These are phyloP conservation scores for Steccherinum ochraceum DNA, from an alignment of 768 basidiomycete species.

Conservation along the genomic window DNA sequence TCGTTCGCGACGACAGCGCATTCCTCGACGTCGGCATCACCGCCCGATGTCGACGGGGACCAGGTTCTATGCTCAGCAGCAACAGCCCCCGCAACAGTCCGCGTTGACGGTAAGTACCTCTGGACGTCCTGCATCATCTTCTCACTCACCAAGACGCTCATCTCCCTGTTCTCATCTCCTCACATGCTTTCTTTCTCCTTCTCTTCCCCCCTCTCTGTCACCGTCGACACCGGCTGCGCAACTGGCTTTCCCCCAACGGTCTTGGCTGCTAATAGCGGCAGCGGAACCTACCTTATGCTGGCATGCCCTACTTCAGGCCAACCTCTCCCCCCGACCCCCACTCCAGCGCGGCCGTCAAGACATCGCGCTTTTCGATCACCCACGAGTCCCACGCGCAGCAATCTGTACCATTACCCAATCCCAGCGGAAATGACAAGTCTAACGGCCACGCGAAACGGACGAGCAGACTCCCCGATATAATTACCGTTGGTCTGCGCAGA, in stretches of 20 bases:
- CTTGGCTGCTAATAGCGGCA: not conserved
- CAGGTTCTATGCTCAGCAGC: not conserved
- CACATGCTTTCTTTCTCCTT: not conserved
- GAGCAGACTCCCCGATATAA: constrained; percentile 11
- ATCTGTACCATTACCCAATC: not conserved
- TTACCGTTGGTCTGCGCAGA: constrained; percentile 4
- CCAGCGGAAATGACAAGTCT: not conserved
- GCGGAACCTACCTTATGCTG: not conserved
- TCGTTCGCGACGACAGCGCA: not conserved
- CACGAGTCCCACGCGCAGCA: constrained; percentile 1
- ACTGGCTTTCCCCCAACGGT: too few relatives aligned
- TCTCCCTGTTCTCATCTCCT: not conserved
- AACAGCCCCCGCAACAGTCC: not conserved
- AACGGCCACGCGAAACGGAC: constrained; percentile 4
- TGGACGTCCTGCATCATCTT: too few relatives aligned
- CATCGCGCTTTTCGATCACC: constrained; percentile 4
- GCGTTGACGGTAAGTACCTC: not conserved
- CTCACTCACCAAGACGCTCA: not conserved
- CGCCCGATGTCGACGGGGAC: not conserved
- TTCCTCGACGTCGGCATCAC: not conserved
- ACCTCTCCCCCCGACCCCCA: not conserved
- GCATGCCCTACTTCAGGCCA: not conserved
- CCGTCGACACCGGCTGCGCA: too few relatives aligned
- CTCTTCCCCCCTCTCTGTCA: not conserved
- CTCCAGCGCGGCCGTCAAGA: not conserved